Percentiles rank a stretch among this genome's conserved stretches.
phyloP scores from a whole-genome alignment of 2,329 filamentous ascomycete species.

The Cercospora sp. region DNA sequence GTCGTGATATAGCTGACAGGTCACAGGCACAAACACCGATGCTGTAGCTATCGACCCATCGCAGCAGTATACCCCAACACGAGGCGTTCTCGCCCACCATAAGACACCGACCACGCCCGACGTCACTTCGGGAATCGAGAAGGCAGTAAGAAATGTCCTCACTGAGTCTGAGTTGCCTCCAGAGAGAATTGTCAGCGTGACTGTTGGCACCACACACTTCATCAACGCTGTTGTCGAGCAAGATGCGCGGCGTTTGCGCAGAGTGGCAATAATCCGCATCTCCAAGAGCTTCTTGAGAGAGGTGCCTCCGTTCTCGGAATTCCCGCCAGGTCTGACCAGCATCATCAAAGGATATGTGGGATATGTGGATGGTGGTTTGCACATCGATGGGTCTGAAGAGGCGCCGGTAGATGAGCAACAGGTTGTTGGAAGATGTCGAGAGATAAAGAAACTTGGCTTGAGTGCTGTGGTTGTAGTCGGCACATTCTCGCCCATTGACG shows the following conservation, averaged over 20 bases:
- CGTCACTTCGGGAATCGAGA: slow-evolving; percentile 47
- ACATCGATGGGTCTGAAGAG: slow-evolving; percentile 48
- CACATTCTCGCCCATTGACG: slow-evolving; percentile 61
- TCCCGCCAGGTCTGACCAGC: slow-evolving; percentile 34
- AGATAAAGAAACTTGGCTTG: slow-evolving; percentile 48
- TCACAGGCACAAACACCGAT: slow-evolving; percentile 40
- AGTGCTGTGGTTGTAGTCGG: slow-evolving; percentile 57
- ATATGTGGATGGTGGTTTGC: slow-evolving; percentile 53
- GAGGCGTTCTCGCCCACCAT: slow-evolving; percentile 38
- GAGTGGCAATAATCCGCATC: slow-evolving; percentile 54
- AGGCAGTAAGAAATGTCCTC: slow-evolving; percentile 42
- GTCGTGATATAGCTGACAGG: neutral
- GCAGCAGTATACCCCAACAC: slow-evolving; percentile 29
- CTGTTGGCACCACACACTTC: slow-evolving; percentile 53
- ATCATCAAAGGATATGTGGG: slow-evolving; percentile 40
- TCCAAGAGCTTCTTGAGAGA: slow-evolving; percentile 38
- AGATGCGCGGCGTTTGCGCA: slow-evolving; percentile 51
- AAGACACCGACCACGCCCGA: slow-evolving; percentile 47
- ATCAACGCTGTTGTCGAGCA: slow-evolving; percentile 40
- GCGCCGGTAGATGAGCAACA: slow-evolving; percentile 48
- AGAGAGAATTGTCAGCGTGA: slow-evolving; percentile 45
- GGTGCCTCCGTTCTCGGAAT: slow-evolving; percentile 38
- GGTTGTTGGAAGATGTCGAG: slow-evolving; percentile 47
- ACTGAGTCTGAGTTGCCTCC: slow-evolving; percentile 38
- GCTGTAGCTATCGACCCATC: slow-evolving; percentile 38